A percentile compares a stretch with the other conserved stretches of the same genome.
phyloP scores from a whole-genome alignment of 1,284 basidiomycete species.

The Malassezia vespertilionis region DNA sequence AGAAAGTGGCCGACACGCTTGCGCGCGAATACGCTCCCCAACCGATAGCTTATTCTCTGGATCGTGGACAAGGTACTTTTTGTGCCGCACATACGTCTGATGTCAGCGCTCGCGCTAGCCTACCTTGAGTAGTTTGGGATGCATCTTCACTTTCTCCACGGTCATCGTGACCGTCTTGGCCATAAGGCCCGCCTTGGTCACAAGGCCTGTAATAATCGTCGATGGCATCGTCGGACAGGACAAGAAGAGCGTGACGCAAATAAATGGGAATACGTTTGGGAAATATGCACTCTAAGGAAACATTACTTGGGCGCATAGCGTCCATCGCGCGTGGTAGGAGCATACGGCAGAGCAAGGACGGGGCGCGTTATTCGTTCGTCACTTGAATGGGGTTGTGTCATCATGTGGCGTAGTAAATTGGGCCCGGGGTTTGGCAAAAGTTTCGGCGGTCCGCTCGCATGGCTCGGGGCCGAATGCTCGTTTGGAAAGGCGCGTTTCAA shows the following conservation, averaged over 20 bases:
- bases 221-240: slow-evolving; percentile 16
- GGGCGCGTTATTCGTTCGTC: too few species aligned
- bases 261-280: background rate
- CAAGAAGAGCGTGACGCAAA: background rate
- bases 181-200: slow-evolving; percentile 42
- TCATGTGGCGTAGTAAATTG: too few species aligned
- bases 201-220: slow-evolving; percentile 23
- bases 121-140: slow-evolving; percentile 38
- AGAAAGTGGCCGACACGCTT: slow-evolving; percentile 37
- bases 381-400: too few species aligned
- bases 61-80: slow-evolving; percentile 43
- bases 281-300: too few species aligned
- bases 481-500: too few species aligned
- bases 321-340: too few species aligned
- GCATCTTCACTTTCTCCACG: slow-evolving; percentile 30
- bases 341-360: too few species aligned
- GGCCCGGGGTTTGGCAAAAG: too few species aligned
- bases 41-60: slow-evolving; percentile 25
- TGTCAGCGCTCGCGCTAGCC: slow-evolving; percentile 1
- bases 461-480: too few species aligned
- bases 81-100: slow-evolving; percentile 34
- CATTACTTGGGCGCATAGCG: too few species aligned
- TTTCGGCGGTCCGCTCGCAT: too few species aligned
- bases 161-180: slow-evolving; percentile 42
- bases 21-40: slow-evolving; percentile 36